phyloP scores from a whole-genome alignment of 2,329 filamentous ascomycete genomes.

The Byssothecium circinans region DNA sequence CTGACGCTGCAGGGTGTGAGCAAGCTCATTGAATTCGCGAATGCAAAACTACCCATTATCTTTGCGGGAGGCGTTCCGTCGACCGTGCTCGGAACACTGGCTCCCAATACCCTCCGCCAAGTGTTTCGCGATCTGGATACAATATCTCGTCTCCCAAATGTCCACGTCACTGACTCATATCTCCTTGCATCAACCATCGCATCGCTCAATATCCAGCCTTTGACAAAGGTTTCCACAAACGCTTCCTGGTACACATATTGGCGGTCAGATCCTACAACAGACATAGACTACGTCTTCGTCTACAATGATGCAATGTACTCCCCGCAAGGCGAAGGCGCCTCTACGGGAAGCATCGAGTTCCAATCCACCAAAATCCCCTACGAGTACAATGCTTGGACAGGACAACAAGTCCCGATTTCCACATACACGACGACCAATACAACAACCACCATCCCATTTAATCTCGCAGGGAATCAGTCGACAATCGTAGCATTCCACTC shows the following conservation, averaged over 20 bases:
- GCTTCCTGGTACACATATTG: conserved; percentile 38
- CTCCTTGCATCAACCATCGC: conserved; percentile 10
- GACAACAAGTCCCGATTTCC: conserved; percentile 35
- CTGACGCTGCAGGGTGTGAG: conserved; percentile 42
- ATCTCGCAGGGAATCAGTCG: conserved; percentile 46
- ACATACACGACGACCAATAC: conserved; percentile 33
- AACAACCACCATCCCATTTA: conserved; percentile 35
- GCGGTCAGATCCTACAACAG: conserved; percentile 31
- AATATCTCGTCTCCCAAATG: conserved; percentile 6
- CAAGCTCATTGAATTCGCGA: conserved; percentile 42
- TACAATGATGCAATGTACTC: conserved; percentile 41
- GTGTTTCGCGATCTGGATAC: conserved; percentile 2
- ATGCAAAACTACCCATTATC: conserved; percentile 48
- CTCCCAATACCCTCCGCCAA: conserved; percentile 1
- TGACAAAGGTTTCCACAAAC: conserved; percentile 12
- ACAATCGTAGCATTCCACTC: conserved; percentile 44
- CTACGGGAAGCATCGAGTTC: conserved; percentile 12
- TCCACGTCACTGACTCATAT: conserved; percentile 13
- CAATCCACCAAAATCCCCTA: conserved; percentile 35
- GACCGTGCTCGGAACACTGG: conserved; percentile 5
- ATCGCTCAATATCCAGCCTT: conserved; percentile 9
- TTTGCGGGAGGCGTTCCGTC: conserved; percentile 27
- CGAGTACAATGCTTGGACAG: conserved; percentile 50
- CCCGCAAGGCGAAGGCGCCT: conserved; percentile 6
- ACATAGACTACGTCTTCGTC: conserved; percentile 45